phyloP scores from a whole-genome alignment of 495 filamentous ascomycete species.

The Articulospora tetracladia region DNA sequence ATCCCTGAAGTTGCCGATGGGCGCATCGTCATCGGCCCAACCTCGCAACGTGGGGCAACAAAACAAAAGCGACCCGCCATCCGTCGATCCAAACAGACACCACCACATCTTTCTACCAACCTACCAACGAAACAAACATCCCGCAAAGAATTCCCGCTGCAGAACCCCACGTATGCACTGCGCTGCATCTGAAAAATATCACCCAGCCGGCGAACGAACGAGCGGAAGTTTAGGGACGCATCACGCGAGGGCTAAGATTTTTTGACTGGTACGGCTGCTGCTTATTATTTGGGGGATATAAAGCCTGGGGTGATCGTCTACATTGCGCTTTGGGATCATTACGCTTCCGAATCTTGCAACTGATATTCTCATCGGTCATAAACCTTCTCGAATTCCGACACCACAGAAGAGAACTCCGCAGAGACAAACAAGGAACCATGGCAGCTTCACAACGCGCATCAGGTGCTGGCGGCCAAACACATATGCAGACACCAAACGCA shows the following conservation, averaged over 20 bases:
- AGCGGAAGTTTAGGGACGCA: not conserved
- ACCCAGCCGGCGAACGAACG: not conserved
- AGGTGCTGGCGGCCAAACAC: constrained; percentile 1
- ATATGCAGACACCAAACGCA: not conserved
- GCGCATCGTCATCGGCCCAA: not conserved
- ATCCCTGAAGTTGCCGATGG: not conserved
- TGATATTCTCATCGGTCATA: no score
- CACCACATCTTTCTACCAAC: not conserved
- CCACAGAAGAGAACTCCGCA: no score
- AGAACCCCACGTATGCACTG: not conserved
- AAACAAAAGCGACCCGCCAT: not conserved
- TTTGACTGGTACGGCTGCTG: not conserved
- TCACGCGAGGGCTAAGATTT: not conserved
- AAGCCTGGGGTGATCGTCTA: no score
- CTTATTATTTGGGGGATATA: not conserved
- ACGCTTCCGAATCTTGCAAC: no score
- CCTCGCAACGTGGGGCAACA: constrained; percentile 13
- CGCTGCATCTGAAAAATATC: not conserved
- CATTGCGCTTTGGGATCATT: no score
- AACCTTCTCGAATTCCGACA: no score
- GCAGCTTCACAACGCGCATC: not conserved
- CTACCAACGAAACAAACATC: not conserved
- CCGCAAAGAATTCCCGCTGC: not conserved
- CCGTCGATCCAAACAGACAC: not conserved
- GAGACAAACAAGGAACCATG: not conserved